Base-by-base conservation (phyloP, 2,329 filamentous ascomycete genomes). In the Fusarium irregulare region DNA sequence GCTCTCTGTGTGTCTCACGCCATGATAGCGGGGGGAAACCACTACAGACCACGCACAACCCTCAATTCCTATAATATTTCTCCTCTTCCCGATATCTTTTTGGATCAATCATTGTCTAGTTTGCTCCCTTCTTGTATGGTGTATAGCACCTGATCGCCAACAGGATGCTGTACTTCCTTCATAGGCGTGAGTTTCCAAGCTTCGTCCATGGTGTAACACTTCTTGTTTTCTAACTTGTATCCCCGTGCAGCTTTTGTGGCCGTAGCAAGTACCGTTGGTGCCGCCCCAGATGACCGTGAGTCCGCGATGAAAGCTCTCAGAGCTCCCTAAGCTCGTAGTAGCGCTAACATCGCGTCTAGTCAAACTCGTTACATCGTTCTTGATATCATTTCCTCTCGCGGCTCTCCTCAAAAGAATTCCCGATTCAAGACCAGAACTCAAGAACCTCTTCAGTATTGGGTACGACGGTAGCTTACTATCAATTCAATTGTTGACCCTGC, bases 371-470 rank as follows among this genome's bases (percentile, higher is more conserved):
- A 91, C 90, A 78, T 93, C 93, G 9, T 97, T 98, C 80, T 85
- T 99, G 49, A 81, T 97, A 41, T 98, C 96, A 13, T 99, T 97
- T 77, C 96, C 96, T 4, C 86, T 99, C 57, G 93, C 96, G 49
- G 96, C 87, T 25, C 79, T 97, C 27, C 86, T 99, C 11, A 99
- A 99, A 81, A 89, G 96, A 56, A 87, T 99, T 21, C 95, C 96
- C 32, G 96, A 99, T 82, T 83, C 88, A 50, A 90, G 91, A 55
- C 95, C 95, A 57, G 90, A 89, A 74, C 87, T 89, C 75, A 98
- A 98, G 83, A 98, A 98, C 79, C 77, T 90, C 18, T 98, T 98
- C 80, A 93, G 92, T 66, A 91, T 98, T 70, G 83, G 84, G 92
- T 93, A 84, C 66, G 83, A 42, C 46, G 48, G 20, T 13, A 25